Evolutionary conservation across 2,329 filamentous ascomycete genomes (phyloP).

Genomic region (Talaromyces sp.): DNA sequence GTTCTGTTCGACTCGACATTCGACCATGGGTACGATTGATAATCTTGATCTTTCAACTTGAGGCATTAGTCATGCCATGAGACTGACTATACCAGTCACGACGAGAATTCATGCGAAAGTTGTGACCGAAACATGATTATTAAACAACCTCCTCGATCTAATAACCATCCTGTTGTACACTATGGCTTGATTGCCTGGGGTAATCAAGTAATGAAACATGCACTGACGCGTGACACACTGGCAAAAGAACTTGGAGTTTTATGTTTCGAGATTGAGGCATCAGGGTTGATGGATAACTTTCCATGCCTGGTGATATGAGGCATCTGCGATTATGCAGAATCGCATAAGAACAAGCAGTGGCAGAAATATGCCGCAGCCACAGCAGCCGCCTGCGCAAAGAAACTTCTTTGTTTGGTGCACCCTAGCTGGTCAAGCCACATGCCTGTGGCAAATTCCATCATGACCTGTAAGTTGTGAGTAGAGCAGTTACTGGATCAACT

Average conservation of each 20-base stretch:
- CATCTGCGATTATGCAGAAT: background rate
- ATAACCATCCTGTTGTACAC: background rate
- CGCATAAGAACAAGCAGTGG: background rate
- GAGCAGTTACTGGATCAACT: background rate
- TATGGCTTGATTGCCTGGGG: background rate
- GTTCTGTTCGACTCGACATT: background rate
- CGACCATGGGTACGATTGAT: background rate
- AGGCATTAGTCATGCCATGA: no score
- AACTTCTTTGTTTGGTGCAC: background rate
- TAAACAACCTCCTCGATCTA: background rate
- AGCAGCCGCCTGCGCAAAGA: background rate
- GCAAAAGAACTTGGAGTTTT: background rate
- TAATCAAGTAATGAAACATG: background rate
- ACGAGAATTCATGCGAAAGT: background rate
- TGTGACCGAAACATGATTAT: background rate
- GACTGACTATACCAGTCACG: background rate
- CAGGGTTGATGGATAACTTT: background rate
- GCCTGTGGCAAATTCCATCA: background rate
- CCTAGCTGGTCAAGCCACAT: background rate
- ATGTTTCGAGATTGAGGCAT: background rate
- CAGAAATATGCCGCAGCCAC: background rate
- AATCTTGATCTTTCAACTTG: no score
- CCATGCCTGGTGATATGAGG: background rate
- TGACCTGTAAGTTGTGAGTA: background rate
- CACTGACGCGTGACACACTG: background rate